phyloP scores from a whole-genome alignment of 306 rosid genomes.

The Medicago arabica region DNA sequence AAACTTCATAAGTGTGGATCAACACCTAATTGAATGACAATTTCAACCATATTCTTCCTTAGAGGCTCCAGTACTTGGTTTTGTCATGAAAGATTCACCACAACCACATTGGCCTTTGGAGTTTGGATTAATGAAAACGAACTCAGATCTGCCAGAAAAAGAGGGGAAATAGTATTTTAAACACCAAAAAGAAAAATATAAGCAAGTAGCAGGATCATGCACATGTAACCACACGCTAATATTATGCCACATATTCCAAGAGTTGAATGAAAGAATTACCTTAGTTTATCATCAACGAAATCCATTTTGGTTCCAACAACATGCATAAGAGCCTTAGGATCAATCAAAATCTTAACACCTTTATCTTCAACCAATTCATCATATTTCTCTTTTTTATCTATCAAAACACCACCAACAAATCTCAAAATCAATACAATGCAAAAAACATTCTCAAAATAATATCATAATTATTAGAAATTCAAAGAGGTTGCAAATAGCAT shows the following conservation, averaged over 20 bases:
- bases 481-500: background rate
- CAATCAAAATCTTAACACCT: conserved; percentile 88
- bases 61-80: conserved; percentile 52
- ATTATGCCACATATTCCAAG: background rate
- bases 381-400: conserved; percentile 93
- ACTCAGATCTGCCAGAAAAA: conserved; percentile 72
- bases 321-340: conserved; percentile 98
- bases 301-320: conserved; percentile 98
- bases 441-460: background rate
- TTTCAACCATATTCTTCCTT: conserved; percentile 52
- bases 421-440: background rate
- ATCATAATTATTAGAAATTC: background rate
- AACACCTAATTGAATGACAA: conserved; percentile 13
- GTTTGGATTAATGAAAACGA: conserved; percentile 88
- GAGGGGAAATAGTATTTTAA: background rate
- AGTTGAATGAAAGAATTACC: conserved; percentile 52
- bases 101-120: conserved; percentile 98
- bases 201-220: conserved; percentile 11
- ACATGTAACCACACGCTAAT: no score
- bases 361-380: conserved; percentile 93
- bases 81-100: conserved; percentile 92
- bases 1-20: conserved; percentile 28
- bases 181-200: background rate
- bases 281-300: conserved; percentile 90
- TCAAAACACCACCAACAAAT: conserved; percentile 26